Evolutionary conservation across 2,329 filamentous ascomycete species (phyloP).

Genomic region (Xylaria sp.): DNA sequence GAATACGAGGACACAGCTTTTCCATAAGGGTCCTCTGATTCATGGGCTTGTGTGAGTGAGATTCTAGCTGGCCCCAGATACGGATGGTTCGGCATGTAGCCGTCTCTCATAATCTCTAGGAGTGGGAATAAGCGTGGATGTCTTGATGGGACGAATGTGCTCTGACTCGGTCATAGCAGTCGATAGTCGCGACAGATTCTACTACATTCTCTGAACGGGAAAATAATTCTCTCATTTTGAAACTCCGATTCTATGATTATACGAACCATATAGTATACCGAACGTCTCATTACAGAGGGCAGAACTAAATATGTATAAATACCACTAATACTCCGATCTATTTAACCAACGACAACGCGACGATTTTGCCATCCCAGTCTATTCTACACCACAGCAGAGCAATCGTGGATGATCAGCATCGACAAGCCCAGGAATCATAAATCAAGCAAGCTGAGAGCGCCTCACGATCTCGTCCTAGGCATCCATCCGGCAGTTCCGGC

Average conservation of each 20-base stretch:
- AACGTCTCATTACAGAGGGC: not conserved
- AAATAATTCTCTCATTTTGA: not conserved
- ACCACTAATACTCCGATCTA: not conserved
- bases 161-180: not conserved
- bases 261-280: not conserved
- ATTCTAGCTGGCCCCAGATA: not conserved
- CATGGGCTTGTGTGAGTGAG: slow-evolving; percentile 1
- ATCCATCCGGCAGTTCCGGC: slow-evolving; percentile 50
- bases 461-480: not conserved
- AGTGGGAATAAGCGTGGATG: not conserved
- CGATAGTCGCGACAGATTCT: not conserved
- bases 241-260: not conserved
- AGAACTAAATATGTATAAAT: not conserved
- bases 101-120: slow-evolving; percentile 14
- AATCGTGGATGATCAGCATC: not conserved
- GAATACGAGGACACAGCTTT: slow-evolving; percentile 4
- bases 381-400: not conserved
- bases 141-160: not conserved
- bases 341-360: not conserved
- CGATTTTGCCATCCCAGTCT: not conserved
- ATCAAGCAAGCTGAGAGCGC: not conserved
- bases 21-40: not conserved
- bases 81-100: slow-evolving; percentile 21
- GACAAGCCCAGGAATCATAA: not conserved
- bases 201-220: not conserved